phyloP scores from a whole-genome alignment of 2,329 filamentous ascomycete genomes.

The Aspergillus sp. region DNA sequence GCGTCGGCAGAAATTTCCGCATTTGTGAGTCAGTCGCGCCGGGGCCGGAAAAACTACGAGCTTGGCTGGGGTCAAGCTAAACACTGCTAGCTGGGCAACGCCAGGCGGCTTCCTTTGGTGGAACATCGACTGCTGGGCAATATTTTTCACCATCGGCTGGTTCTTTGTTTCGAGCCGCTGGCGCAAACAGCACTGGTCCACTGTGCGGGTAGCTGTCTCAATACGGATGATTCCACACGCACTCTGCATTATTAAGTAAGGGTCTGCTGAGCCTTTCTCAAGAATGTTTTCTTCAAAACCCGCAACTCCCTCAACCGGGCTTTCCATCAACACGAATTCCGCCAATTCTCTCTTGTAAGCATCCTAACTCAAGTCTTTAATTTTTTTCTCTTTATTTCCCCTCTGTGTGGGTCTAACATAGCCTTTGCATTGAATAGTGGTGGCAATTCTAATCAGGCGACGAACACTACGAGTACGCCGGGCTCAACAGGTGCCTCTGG shows the following conservation, averaged over 20 bases:
- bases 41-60: not conserved
- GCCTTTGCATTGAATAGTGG: constrained; percentile 22
- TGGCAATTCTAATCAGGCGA: constrained; percentile 29
- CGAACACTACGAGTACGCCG: constrained; percentile 26
- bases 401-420: constrained; percentile 1
- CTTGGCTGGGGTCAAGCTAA: not conserved
- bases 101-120: not conserved
- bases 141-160: not conserved
- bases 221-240: not conserved
- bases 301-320: constrained; percentile 31
- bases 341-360: constrained; percentile 51
- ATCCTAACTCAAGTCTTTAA: not conserved
- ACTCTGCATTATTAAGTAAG: not conserved
- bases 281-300: constrained; percentile 40
- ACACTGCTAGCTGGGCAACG: too few relatives aligned
- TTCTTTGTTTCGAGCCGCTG: not conserved
- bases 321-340: constrained; percentile 56
- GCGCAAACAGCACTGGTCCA: not conserved
- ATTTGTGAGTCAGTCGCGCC: constrained; percentile 1
- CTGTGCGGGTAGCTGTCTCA: not conserved
- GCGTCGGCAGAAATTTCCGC: constrained; percentile 21
- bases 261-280: not conserved
- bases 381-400: not conserved
- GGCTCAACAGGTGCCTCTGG: constrained; percentile 28
- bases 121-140: not conserved